These are phyloP conservation scores for Remersonia thermophila DNA, from an alignment of 2,329 filamentous ascomycete species.

Conservation along the genomic window DNA sequence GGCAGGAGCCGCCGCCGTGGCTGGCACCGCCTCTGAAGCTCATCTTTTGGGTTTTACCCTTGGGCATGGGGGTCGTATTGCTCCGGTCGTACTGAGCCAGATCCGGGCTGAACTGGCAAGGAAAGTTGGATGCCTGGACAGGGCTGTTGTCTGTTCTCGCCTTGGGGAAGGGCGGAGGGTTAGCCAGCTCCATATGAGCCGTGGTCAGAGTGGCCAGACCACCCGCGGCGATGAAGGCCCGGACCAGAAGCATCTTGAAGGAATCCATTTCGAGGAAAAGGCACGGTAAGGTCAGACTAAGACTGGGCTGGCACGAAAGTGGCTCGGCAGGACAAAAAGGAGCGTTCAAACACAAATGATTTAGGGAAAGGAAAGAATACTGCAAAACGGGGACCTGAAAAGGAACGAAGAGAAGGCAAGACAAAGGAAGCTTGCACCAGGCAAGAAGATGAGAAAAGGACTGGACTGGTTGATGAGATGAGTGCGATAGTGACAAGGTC, in stretches of 20 bases:
- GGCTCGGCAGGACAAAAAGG: no score
- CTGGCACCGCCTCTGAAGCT: slow-evolving; percentile 59
- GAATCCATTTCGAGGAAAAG: slow-evolving; percentile 17
- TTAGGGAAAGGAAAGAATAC: no score
- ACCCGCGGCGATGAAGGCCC: slow-evolving; percentile 36
- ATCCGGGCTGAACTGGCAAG: slow-evolving; percentile 84
- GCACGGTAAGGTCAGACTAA: no score
- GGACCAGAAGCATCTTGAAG: slow-evolving; percentile 39
- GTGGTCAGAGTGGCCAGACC: slow-evolving; percentile 47
- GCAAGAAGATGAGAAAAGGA: no score
- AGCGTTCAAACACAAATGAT: no score
- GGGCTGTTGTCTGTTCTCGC: slow-evolving; percentile 46
- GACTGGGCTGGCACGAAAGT: no score
- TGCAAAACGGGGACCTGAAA: no score
- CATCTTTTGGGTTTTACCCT: slow-evolving; percentile 51
- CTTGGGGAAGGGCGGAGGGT: slow-evolving; percentile 59
- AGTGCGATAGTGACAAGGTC: no score
- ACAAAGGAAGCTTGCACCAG: no score
- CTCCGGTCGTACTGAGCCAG: no score
- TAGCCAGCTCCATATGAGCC: slow-evolving; percentile 65
- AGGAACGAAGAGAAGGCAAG: no score
- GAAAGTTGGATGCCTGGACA: slow-evolving; percentile 53
- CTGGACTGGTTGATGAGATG: no score
- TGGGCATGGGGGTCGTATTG: slow-evolving; percentile 53
- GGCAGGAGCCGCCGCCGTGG: slow-evolving; percentile 88